Evolutionary conservation across 1,284 basidiomycete genomes (phyloP), one percentile per base, ranked within the genome.

Genomic region (Rhodotorula sp.): DNA sequence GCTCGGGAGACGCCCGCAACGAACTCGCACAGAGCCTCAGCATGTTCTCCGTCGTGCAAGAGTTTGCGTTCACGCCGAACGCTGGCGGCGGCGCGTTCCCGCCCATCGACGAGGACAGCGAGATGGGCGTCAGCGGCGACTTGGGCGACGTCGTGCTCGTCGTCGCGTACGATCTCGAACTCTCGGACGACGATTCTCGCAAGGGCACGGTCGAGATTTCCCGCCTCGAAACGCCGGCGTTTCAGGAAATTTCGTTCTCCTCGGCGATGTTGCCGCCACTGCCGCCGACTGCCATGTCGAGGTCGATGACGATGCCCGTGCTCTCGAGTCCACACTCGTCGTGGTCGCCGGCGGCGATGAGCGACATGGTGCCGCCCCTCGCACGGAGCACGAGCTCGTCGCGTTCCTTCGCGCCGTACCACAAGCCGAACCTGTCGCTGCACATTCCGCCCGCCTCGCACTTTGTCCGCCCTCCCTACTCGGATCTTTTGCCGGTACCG

Each of bases 141-240:
- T 62, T 80, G 6, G 81, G 81, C 46, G 79, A 81, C 57, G 80
- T 82, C 26, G 78, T 82, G 7, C 77, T 82, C 49, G 80, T 82
- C 59, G 76, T 81, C 33, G 75, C 79, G 14, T 81, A 80, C 79
- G 80, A 82, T 54, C 71, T 81, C 53, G 80, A 80, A 29, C 48
- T 68, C 26, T 54, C 20, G 55, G 68, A 68, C 44, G 60, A 56
- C 15, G 49, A 26, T 18, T 6, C 55, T 14, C 22, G 37, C 48
- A 44, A 56, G 26, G 71, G 67, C 33, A 45, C 26, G 18, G 71
- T 60, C 46, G 67, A 61, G 15, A 30, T 75, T 12, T 70, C 74
- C 18, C 49, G 57, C 62, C 60, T 75, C 17, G 15, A 8, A 2
- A 18, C 6, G 45, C 33, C 33, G 24, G 15, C 49, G n/a, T 5